A percentile compares a stretch with the other conserved stretches of the same genome.
phyloP scores from a whole-genome alignment of 257 asterid species.

The Pogostemon cablin region DNA sequence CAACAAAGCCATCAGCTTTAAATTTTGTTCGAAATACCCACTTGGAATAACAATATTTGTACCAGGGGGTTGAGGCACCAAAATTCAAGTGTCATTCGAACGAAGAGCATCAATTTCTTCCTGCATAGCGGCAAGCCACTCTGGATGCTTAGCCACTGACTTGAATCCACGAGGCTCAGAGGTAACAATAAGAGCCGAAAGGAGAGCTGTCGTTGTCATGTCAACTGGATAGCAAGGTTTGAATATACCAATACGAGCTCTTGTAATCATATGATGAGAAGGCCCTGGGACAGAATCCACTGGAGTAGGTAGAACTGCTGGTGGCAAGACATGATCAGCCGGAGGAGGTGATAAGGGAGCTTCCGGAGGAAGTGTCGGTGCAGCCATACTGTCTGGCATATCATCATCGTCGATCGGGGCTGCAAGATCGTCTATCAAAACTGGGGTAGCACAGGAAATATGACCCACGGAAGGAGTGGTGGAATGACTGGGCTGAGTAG shows the following conservation, averaged over 20 bases:
- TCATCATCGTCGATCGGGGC: background rate
- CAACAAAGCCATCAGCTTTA: background rate
- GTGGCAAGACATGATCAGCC: background rate
- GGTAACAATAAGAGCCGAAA: background rate
- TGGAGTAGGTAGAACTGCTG: background rate
- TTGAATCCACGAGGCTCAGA: background rate
- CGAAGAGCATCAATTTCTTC: background rate
- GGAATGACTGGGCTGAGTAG: background rate
- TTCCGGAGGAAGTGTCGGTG: background rate
- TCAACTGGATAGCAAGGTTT: background rate
- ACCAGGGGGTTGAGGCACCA: background rate
- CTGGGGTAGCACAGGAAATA: background rate
- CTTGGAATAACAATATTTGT: background rate
- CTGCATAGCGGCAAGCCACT: background rate
- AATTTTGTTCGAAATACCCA: background rate
- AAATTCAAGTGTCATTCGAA: background rate
- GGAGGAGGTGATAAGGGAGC: background rate
- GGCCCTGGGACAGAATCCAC: background rate
- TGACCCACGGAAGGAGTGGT: background rate
- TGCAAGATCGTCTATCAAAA: background rate
- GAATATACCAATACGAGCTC: no score
- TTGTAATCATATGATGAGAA: background rate
- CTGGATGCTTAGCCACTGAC: background rate
- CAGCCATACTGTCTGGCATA: background rate
- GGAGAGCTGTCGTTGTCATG: background rate